phyloP scores from a whole-genome alignment of 441 rosid genomes.

The Gossypium schwendimanii region DNA sequence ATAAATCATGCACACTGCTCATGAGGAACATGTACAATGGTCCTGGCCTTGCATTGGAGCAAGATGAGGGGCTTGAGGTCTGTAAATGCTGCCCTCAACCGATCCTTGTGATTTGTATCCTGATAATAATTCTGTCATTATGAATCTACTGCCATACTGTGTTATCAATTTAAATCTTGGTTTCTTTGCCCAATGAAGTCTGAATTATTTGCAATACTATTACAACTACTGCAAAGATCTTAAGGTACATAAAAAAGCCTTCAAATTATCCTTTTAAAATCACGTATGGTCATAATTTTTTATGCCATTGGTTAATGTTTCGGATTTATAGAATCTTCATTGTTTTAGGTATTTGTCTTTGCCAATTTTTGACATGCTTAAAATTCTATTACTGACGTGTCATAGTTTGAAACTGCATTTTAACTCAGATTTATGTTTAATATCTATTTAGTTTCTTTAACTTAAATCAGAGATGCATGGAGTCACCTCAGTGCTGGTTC shows the following conservation, averaged over 20 bases:
- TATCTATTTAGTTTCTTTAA: constrained; percentile 43
- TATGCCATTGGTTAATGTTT: background rate
- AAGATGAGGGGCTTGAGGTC: constrained; percentile 99
- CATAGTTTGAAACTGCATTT: constrained; percentile 14
- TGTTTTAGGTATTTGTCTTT: constrained; percentile 1
- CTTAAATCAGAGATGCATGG: constrained; percentile 48
- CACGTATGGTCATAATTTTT: background rate
- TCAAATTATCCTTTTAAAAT: background rate
- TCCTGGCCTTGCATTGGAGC: constrained; percentile 92
- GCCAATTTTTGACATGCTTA: background rate
- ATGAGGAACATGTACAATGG: constrained; percentile 92
- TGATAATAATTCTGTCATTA: constrained; percentile 27
- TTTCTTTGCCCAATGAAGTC: background rate
- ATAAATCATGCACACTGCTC: constrained; percentile 72
- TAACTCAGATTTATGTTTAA: constrained; percentile 16
- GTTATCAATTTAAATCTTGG: background rate
- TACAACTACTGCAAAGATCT: background rate
- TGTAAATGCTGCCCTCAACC: constrained; percentile 64
- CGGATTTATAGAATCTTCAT: background rate
- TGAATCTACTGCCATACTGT: background rate
- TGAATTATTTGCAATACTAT: background rate
- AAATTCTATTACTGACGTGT: background rate
- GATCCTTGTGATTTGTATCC: constrained; percentile 90
- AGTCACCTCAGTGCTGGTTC: constrained; percentile 45
- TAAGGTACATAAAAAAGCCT: background rate